Evolutionary conservation across 1,139 yeast genomes (phyloP).

Genomic region (Komagataea norvegica): DNA sequence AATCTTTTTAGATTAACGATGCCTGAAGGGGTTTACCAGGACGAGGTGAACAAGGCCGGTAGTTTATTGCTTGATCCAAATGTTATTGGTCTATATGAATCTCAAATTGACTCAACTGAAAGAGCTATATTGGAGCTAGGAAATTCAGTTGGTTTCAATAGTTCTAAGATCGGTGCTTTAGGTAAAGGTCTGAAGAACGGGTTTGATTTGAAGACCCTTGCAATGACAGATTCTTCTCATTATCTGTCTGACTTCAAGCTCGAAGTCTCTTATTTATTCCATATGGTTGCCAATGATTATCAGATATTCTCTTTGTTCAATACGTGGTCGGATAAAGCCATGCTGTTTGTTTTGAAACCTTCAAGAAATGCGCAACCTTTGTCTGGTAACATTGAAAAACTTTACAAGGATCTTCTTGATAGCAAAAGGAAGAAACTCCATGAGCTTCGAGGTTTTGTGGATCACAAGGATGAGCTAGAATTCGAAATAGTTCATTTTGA

Average conservation of each 20-base stretch:
- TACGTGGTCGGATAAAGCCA: slow-evolving; percentile 54
- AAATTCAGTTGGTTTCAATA: slow-evolving; percentile 60
- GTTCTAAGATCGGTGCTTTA: slow-evolving; percentile 67
- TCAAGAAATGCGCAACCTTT: slow-evolving; percentile 64
- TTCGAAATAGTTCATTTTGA: slow-evolving; percentile 51
- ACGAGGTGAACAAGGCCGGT: slow-evolving; percentile 54
- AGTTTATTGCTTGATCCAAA: slow-evolving; percentile 61
- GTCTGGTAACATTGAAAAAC: slow-evolving; percentile 46
- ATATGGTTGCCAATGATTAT: slow-evolving; percentile 69
- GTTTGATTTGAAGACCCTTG: slow-evolving; percentile 60
- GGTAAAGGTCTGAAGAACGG: slow-evolving; percentile 87
- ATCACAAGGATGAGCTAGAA: slow-evolving; percentile 45
- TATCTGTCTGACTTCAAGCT: slow-evolving; percentile 53
- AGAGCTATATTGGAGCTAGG: slow-evolving; percentile 81
- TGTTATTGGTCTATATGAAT: slow-evolving; percentile 72
- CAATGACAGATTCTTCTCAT: slow-evolving; percentile 40
- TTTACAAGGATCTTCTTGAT: slow-evolving; percentile 50
- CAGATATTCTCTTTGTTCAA: slow-evolving; percentile 68
- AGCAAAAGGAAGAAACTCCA: slow-evolving; percentile 44
- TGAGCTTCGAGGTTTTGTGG: slow-evolving; percentile 41
- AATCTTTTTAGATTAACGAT: slow-evolving; percentile 59
- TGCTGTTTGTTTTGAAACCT: slow-evolving; percentile 65
- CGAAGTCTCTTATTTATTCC: slow-evolving; percentile 66
- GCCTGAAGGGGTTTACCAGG: slow-evolving; percentile 58
- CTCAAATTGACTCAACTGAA: slow-evolving; percentile 61